Percentiles rank a stretch among this genome's conserved stretches.
phyloP scores from a whole-genome alignment of 768 basidiomycete genomes.

The Polyporus arcularius region DNA sequence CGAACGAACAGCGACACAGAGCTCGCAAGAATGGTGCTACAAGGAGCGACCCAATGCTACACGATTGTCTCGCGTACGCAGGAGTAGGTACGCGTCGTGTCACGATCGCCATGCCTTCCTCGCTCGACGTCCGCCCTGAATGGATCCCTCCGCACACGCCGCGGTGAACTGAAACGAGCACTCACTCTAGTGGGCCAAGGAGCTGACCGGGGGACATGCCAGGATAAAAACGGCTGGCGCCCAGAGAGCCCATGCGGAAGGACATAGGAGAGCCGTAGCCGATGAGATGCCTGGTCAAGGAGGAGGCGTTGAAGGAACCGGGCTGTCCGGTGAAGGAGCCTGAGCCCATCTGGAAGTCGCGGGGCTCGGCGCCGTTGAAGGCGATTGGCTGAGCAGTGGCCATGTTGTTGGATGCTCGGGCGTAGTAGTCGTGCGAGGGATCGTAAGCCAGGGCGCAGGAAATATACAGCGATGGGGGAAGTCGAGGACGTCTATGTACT shows the following conservation, averaged over 20 bases:
- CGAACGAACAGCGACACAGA: too few species aligned
- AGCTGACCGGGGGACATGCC: slow-evolving; percentile 65
- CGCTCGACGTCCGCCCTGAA: too few species aligned
- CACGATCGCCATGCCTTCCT: background rate
- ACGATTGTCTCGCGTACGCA: background rate
- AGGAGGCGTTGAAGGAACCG: slow-evolving; percentile 61
- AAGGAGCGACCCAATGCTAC: too few species aligned
- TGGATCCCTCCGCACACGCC: background rate
- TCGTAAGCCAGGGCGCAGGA: background rate
- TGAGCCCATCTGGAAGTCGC: slow-evolving; percentile 39
- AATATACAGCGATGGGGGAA: background rate
- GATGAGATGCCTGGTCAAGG: slow-evolving; percentile 67
- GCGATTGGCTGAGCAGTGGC: slow-evolving; percentile 48
- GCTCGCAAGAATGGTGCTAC: too few species aligned
- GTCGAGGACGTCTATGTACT: background rate
- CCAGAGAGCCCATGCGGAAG: slow-evolving; percentile 62
- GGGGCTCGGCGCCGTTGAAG: slow-evolving; percentile 29
- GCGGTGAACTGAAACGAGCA: slow-evolving; percentile 15
- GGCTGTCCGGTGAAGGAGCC: slow-evolving; percentile 51
- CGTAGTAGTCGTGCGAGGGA: background rate
- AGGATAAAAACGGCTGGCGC: slow-evolving; percentile 61
- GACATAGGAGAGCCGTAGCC: slow-evolving; percentile 73
- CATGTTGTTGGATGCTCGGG: slow-evolving; percentile 27
- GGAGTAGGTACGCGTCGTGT: background rate
- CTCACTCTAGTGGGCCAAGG: slow-evolving; percentile 67